phyloP scores from a whole-genome alignment of 2,329 filamentous ascomycete genomes.

The Xylaria sp. region DNA sequence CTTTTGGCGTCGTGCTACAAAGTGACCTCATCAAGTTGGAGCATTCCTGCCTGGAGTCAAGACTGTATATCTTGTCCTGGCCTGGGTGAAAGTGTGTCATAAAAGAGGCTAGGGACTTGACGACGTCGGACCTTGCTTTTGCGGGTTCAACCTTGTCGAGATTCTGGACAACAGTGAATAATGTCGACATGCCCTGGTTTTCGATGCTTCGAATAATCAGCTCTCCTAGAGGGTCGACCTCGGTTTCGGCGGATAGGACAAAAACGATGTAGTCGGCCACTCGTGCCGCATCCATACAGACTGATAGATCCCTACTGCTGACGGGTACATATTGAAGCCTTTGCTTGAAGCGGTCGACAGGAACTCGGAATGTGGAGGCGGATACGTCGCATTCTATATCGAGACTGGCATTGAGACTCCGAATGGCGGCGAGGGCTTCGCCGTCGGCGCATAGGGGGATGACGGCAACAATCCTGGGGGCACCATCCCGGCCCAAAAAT shows the following conservation, averaged over 20 bases:
- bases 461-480: conserved; percentile 87
- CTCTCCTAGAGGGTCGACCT: conserved; percentile 87
- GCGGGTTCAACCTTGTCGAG: conserved; percentile 80
- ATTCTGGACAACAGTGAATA: conserved; percentile 85
- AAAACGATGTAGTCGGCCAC: conserved; percentile 92
- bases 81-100: conserved; percentile 95
- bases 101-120: conserved; percentile 87
- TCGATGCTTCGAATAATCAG: conserved; percentile 86
- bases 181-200: conserved; percentile 92
- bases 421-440: conserved; percentile 73
- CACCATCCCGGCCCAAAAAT: conserved; percentile 87
- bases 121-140: conserved; percentile 80
- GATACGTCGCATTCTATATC: conserved; percentile 76
- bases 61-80: conserved; percentile 88
- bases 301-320: conserved; percentile 73
- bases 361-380: conserved; percentile 69
- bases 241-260: conserved; percentile 81
- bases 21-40: conserved; percentile 89
- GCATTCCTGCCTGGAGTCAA: conserved; percentile 90
- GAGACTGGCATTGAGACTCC: conserved; percentile 78
- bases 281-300: conserved; percentile 84
- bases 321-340: conserved; percentile 86
- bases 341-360: conserved; percentile 93
- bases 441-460: conserved; percentile 82
- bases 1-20: conserved; percentile 92